Conservation (phyloP, 2,329 filamentous ascomycete species). For the Hyphodiscus sp. region DNA sequence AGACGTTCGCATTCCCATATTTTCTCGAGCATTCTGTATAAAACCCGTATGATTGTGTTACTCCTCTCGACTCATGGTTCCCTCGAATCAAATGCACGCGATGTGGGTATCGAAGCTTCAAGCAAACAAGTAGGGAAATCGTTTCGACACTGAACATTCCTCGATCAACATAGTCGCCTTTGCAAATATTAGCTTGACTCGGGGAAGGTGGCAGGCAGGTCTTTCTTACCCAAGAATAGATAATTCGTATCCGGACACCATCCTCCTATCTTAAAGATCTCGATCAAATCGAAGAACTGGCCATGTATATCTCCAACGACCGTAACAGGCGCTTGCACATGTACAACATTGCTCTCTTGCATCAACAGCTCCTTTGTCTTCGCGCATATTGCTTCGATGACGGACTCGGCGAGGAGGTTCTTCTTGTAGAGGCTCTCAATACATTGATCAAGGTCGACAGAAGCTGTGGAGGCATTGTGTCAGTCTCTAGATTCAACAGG, state of each 20-base stretch:
- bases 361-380: slow-evolving; percentile 98
- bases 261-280: slow-evolving; percentile 98
- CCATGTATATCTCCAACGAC: slow-evolving; percentile 98
- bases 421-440: slow-evolving; percentile 96
- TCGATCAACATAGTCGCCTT: slow-evolving; percentile 92
- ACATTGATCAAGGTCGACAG: slow-evolving; percentile 97
- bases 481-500: neutral
- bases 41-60: slow-evolving; percentile 98
- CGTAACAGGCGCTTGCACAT: slow-evolving; percentile 90
- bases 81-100: slow-evolving; percentile 94
- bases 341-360: slow-evolving; percentile 99
- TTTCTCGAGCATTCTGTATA: slow-evolving; percentile 98
- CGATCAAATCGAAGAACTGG: slow-evolving; percentile 97
- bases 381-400: slow-evolving; percentile 98
- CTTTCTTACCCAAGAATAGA: slow-evolving; percentile 72
- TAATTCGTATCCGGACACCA: slow-evolving; percentile 98
- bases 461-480: slow-evolving; percentile 49
- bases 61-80: slow-evolving; percentile 95
- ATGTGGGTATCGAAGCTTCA: slow-evolving; percentile 94
- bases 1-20: slow-evolving; percentile 97
- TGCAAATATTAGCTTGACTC: slow-evolving; percentile 6
- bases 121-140: slow-evolving; percentile 92
- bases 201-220: slow-evolving; percentile 4
- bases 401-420: slow-evolving; percentile 91
- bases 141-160: slow-evolving; percentile 99